Percentiles rank a stretch among this genome's conserved stretches.
phyloP scores from a whole-genome alignment of 805 yeast species.

The Brettanomyces sp. region DNA sequence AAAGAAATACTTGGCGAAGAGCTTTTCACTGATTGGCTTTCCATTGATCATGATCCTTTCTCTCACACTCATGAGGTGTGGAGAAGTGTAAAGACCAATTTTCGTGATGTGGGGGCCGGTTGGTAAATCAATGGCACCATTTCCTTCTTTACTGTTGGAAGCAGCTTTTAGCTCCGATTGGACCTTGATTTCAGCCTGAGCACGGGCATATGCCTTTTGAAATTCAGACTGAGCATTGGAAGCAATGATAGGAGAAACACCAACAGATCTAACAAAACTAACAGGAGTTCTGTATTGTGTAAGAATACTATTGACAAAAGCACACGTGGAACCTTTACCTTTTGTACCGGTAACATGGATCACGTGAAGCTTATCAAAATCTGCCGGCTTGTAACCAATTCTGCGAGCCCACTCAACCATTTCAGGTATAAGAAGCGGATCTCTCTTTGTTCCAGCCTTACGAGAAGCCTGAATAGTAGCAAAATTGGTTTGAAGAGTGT shows the following conservation, averaged over 20 bases:
- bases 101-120: slow-evolving; percentile 31
- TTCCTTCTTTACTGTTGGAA: background rate
- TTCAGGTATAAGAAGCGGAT: slow-evolving; percentile 68
- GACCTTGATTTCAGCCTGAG: background rate
- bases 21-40: slow-evolving; percentile 66
- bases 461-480: slow-evolving; percentile 80
- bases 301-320: slow-evolving; percentile 78
- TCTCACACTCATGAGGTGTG: slow-evolving; percentile 87
- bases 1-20: slow-evolving; percentile 82
- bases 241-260: background rate
- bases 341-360: slow-evolving; percentile 96
- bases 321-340: slow-evolving; percentile 98
- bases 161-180: background rate
- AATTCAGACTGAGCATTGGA: too few species aligned
- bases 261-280: slow-evolving; percentile 1
- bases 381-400: slow-evolving; percentile 56
- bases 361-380: slow-evolving; percentile 65
- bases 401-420: slow-evolving; percentile 75
- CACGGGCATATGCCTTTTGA: background rate
- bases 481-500: slow-evolving; percentile 83
- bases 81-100: slow-evolving; percentile 92
- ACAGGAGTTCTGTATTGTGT: slow-evolving; percentile 40
- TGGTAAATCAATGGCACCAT: background rate
- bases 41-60: slow-evolving; percentile 89
- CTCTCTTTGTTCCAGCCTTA: slow-evolving; percentile 53